Evolutionary conservation across 73 alveolate genomes (phyloP).

Genomic region (Paramecium sexaurelia): DNA sequence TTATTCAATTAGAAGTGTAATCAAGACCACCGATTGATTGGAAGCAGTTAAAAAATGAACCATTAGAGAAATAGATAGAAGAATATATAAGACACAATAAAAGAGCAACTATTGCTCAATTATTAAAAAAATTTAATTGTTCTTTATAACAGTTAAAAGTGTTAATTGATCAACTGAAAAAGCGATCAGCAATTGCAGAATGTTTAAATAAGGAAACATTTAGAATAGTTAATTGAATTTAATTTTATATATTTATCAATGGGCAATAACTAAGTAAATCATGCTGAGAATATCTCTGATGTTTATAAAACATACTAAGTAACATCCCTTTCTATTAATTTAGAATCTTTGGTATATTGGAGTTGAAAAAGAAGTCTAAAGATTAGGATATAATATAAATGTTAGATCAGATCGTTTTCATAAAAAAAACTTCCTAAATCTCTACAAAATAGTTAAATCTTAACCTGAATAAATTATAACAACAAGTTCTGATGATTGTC

Average conservation of each 20-base stretch:
- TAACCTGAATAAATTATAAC: neutral
- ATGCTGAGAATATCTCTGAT: neutral
- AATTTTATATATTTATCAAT: neutral
- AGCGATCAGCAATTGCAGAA: neutral
- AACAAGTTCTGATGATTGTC: neutral
- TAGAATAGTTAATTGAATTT: neutral
- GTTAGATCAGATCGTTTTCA: neutral
- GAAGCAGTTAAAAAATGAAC: neutral
- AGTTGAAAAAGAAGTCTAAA: neutral
- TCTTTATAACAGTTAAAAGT: neutral
- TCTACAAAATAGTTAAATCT: neutral
- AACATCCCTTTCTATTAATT: neutral
- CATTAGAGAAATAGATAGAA: neutral
- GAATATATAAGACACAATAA: neutral
- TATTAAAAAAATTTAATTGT: neutral
- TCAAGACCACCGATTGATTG: neutral
- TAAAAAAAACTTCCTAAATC: neutral
- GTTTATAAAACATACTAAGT: neutral
- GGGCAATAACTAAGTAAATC: neutral
- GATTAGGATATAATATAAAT: neutral
- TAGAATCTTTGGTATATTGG: neutral
- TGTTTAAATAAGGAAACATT: neutral
- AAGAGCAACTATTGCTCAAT: neutral
- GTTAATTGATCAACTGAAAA: neutral
- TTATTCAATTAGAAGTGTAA: neutral